A percentile compares a stretch with the other conserved stretches of the same genome.
These are phyloP conservation scores for Beauveria rudraprayagi DNA, from an alignment of 2,329 filamentous ascomycete species.

Conservation along the genomic window DNA sequence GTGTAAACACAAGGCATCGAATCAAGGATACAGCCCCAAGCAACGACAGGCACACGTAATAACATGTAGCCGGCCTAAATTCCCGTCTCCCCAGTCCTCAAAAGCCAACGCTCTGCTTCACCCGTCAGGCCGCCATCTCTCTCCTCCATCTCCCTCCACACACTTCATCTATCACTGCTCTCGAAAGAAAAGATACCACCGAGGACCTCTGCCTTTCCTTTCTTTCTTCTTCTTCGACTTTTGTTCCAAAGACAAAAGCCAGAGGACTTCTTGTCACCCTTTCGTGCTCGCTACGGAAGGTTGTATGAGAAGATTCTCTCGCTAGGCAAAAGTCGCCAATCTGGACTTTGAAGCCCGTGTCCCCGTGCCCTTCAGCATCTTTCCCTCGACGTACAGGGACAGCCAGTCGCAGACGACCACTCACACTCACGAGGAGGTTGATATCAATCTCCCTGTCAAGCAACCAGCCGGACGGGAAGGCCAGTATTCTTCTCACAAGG, in stretches of 20 bases:
- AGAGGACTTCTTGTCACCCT: constrained; percentile 63
- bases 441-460: constrained; percentile 62
- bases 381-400: constrained; percentile 91
- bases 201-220: constrained; percentile 25
- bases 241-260: constrained; percentile 54
- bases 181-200: constrained; percentile 23
- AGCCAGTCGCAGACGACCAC: constrained; percentile 46
- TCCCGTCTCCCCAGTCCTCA: constrained; percentile 25
- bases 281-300: constrained; percentile 53
- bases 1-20: constrained; percentile 8
- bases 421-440: constrained; percentile 78
- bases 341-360: constrained; percentile 99
- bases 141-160: constrained; percentile 32
- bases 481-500: constrained; percentile 71
- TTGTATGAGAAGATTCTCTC: constrained; percentile 58
- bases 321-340: constrained; percentile 76
- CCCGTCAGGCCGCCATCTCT: constrained; percentile 20
- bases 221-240: constrained; percentile 34
- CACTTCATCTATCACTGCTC: constrained; percentile 22
- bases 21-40: constrained; percentile 7
- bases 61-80: constrained; percentile 8
- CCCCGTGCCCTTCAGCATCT: constrained; percentile 99
- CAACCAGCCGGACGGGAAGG: constrained; percentile 96
- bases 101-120: constrained; percentile 30
- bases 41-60: constrained; percentile 11